Percentiles rank a stretch among this genome's conserved stretches.
phyloP scores from a whole-genome alignment of 805 yeast genomes.

The Candida loeiensis region DNA sequence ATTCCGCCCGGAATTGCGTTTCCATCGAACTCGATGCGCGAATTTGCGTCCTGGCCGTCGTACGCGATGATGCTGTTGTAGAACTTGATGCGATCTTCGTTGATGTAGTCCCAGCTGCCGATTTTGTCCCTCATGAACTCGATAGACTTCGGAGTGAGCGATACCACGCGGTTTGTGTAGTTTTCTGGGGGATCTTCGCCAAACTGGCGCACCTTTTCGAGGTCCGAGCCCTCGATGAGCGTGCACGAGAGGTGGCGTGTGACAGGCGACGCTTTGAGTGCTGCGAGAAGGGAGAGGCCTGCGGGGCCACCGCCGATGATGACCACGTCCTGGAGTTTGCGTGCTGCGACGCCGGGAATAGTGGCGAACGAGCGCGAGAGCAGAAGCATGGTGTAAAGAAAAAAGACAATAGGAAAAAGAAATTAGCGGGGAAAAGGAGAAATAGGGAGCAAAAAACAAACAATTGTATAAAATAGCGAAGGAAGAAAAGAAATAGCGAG shows the following conservation, averaged over 20 bases:
- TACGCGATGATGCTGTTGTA: conserved; percentile 83
- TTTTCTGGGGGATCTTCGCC: conserved; percentile 39
- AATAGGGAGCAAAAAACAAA: no score
- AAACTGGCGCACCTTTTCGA: conserved; percentile 52
- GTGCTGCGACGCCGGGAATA: conserved; percentile 1
- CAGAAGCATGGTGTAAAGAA: neutral
- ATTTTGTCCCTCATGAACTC: conserved; percentile 56
- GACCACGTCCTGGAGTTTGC: conserved; percentile 55
- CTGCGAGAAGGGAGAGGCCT: conserved; percentile 82
- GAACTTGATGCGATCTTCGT: conserved; percentile 66
- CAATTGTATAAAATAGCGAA: no score
- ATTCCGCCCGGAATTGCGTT: conserved; percentile 39
- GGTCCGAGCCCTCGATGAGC: conserved; percentile 68
- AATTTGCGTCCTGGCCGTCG: conserved; percentile 67
- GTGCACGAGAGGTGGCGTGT: conserved; percentile 60
- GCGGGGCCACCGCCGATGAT: conserved; percentile 98
- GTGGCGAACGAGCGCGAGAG: neutral
- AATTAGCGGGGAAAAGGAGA: neutral
- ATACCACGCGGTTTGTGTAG: conserved; percentile 77
- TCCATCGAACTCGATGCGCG: conserved; percentile 69
- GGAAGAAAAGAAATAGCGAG: no score
- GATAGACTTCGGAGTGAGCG: conserved; percentile 79
- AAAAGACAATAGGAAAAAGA: neutral
- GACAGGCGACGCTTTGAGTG: conserved; percentile 64
- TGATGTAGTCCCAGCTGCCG: conserved; percentile 73